Conservation (phyloP, 2,329 filamentous ascomycete species). For the Aspergillus aculeatinus region DNA sequence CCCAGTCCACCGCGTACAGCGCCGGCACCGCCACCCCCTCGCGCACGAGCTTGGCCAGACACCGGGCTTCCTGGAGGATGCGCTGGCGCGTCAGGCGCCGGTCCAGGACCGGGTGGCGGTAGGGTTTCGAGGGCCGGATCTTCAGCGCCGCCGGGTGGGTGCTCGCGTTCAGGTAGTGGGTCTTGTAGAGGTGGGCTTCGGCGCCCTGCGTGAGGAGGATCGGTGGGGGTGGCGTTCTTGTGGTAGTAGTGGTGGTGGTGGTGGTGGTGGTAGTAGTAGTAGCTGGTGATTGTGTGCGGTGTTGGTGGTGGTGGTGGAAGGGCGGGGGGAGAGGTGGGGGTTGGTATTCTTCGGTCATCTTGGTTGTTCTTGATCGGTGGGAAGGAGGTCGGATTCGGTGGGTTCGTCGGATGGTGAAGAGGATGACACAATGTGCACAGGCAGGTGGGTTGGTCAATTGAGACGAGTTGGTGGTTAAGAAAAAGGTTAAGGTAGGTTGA, state of each 20-base stretch:
- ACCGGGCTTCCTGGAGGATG: slow-evolving; percentile 83
- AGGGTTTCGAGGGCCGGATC: slow-evolving; percentile 85
- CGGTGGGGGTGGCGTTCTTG: slow-evolving; percentile 56
- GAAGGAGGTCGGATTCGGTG: background rate
- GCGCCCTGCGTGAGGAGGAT: slow-evolving; percentile 86
- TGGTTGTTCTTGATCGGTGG: background rate
- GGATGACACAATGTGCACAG: background rate
- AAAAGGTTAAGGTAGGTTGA: background rate
- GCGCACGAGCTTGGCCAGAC: slow-evolving; percentile 72
- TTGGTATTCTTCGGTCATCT: background rate
- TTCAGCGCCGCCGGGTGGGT: slow-evolving; percentile 76
- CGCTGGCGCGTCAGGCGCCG: slow-evolving; percentile 80
- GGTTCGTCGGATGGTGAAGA: background rate
- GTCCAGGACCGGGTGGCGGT: slow-evolving; percentile 88
- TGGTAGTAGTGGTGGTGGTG: background rate
- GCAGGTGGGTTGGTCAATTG: background rate
- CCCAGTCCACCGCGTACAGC: slow-evolving; percentile 68
- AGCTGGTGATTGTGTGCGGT: no score
- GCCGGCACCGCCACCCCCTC: slow-evolving; percentile 81
- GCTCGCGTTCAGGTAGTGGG: slow-evolving; percentile 69
- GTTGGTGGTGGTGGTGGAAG: slow-evolving; percentile 52
- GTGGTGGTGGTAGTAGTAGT: background rate
- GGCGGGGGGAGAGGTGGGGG: slow-evolving; percentile 56
- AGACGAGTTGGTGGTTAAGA: background rate
- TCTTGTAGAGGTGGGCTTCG: slow-evolving; percentile 90